phyloP scores from a whole-genome alignment of 345 rosid genomes.

The Populus deltoides region DNA sequence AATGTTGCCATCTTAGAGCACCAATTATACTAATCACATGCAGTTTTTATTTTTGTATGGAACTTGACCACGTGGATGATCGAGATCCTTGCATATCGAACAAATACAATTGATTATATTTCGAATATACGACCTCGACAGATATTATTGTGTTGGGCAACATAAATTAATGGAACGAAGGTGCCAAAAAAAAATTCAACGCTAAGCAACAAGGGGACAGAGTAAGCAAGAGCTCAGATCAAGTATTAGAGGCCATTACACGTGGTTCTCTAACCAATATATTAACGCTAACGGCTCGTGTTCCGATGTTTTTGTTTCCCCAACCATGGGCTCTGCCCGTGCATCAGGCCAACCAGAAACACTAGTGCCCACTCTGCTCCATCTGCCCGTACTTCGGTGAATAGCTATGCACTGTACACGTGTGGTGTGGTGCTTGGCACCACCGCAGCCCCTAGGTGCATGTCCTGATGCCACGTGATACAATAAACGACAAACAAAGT shows the following conservation, averaged over 20 bases:
- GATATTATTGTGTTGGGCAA: neutral
- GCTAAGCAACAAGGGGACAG: neutral
- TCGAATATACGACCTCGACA: neutral
- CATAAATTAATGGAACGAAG: neutral
- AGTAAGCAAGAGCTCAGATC: neutral
- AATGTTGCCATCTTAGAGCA: neutral
- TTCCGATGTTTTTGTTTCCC: slow-evolving; percentile 39
- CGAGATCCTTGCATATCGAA: neutral
- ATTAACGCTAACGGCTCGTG: slow-evolving; percentile 10
- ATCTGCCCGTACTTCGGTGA: neutral
- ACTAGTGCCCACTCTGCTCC: neutral
- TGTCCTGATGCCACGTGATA: slow-evolving; percentile 15
- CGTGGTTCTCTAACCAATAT: neutral
- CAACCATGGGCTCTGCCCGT: slow-evolving; percentile 24
- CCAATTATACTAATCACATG: neutral
- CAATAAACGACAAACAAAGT: neutral
- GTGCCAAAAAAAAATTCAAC: neutral
- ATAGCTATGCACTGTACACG: slow-evolving; percentile 31
- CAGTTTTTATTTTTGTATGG: neutral
- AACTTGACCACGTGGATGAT: neutral
- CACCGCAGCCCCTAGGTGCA: slow-evolving; percentile 3
- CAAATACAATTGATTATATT: neutral
- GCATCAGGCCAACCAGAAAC: slow-evolving; percentile 23
- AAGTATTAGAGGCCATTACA: neutral
- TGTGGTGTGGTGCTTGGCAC: slow-evolving; percentile 20